Base-by-base conservation (phyloP, 2,329 filamentous ascomycete species). In the Ophiocordyceps unilateralis region DNA sequence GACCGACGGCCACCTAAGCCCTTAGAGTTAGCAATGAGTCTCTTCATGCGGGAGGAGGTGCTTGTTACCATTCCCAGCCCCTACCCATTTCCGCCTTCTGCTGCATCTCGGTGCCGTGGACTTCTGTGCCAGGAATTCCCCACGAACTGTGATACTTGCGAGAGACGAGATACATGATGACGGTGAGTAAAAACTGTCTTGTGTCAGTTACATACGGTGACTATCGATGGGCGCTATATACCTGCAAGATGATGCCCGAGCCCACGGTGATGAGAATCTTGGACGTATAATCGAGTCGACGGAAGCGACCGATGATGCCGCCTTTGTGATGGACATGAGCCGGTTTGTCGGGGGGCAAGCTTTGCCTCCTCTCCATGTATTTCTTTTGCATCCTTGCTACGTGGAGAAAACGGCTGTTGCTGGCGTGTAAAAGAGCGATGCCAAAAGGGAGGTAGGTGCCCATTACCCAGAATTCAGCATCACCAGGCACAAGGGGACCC, bases 141-240 rank as follows among this genome's bases (percentile, higher is more conserved):
- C 76, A 81, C 5, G 67, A 68, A 12, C 60, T 54, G 52, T 83
- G 78, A 50, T 81, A 83, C 47, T 79, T 78, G 42, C 69, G 70
- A 1, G 78, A 83, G 28, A 77, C 64, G 49, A 78, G 63, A 56
- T 69, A 83, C 57, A 80, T 70, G 42, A 78, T 54, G 30, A 78
- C 48, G 0, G 76, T 73, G 11, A 78, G 61, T 43, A 74, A 50
- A 3, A 81, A 56, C 77, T 81, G 49, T 20, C n/a, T n/a, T n/a
- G n/a, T n/a, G n/a, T n/a, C n/a, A n/a, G n/a, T n/a, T n/a, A n/a
- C n/a, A n/a, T n/a, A n/a, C n/a, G n/a, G n/a, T n/a, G n/a, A n/a
- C n/a, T n/a, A n/a, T n/a, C n/a, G n/a, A n/a, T n/a, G n/a, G n/a
- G n/a, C n/a, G n/a, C n/a, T n/a, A n/a, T 61, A 47, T 58, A 78